Evolutionary conservation across 2,329 filamentous ascomycete genomes (phyloP).

Genomic region (Endocalyx cinctus): DNA sequence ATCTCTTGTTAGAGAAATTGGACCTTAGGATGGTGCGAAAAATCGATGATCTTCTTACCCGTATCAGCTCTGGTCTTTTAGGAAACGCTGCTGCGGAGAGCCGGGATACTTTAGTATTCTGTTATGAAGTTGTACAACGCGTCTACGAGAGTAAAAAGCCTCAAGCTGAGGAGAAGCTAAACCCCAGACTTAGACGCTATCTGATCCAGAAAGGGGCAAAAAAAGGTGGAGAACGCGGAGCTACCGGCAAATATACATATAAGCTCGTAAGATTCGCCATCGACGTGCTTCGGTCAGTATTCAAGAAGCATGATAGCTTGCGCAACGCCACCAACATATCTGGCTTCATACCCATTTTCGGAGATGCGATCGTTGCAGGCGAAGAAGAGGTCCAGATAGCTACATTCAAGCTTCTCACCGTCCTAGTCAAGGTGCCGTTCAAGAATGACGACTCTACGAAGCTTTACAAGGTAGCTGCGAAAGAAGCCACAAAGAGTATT

Average conservation of each 20-base stretch:
- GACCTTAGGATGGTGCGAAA: constrained; percentile 80
- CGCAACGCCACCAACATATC: constrained; percentile 74
- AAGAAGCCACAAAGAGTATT: constrained; percentile 78
- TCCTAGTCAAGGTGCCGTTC: constrained; percentile 80
- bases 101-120: constrained; percentile 84
- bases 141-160: constrained; percentile 65
- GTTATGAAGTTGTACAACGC: constrained; percentile 88
- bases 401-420: constrained; percentile 76
- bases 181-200: constrained; percentile 65
- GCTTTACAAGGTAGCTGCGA: constrained; percentile 71
- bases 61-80: constrained; percentile 77
- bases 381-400: constrained; percentile 93
- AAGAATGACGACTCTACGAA: constrained; percentile 60
- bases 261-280: constrained; percentile 86
- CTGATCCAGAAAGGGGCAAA: constrained; percentile 76
- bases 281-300: constrained; percentile 77
- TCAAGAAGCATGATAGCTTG: constrained; percentile 79
- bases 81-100: constrained; percentile 76
- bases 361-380: constrained; percentile 75
- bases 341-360: constrained; percentile 84
- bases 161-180: constrained; percentile 48
- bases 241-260: constrained; percentile 74
- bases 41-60: constrained; percentile 80
- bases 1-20: constrained; percentile 77
- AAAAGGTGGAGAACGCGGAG: constrained; percentile 66